These are phyloP conservation scores for Hypholoma sublateritium DNA, from an alignment of 768 basidiomycete species.

Conservation along the genomic window DNA sequence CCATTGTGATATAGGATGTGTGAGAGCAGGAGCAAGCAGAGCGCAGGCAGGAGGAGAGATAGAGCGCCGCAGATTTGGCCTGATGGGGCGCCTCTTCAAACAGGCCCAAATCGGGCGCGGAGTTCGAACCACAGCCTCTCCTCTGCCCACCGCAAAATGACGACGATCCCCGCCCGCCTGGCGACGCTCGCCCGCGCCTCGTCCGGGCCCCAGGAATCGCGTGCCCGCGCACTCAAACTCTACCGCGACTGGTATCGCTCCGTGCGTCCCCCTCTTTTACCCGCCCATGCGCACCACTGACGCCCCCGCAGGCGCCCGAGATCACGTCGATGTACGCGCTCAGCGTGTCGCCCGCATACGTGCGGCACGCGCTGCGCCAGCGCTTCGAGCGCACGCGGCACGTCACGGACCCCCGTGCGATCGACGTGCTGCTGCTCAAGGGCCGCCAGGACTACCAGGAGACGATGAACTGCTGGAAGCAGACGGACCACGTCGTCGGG, in stretches of 20 bases:
- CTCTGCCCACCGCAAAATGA: conserved; percentile 30
- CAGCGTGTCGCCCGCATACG: conserved; percentile 70
- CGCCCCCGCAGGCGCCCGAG: conserved; percentile 75
- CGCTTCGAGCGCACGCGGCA: conserved; percentile 85
- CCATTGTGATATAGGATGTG: conserved; percentile 33
- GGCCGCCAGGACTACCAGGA: conserved; percentile 89
- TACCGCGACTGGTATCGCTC: conserved; percentile 95
- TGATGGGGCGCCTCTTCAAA: conserved; percentile 7
- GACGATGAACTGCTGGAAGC: conserved; percentile 93
- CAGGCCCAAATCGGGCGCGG: conserved; percentile 20
- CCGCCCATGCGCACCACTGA: background rate
- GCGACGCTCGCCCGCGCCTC: conserved; percentile 71
- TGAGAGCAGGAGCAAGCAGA: conserved; percentile 1
- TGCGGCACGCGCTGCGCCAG: conserved; percentile 82
- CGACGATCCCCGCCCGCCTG: conserved; percentile 88
- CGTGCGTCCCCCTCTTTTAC: conserved; percentile 46
- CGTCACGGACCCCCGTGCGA: conserved; percentile 75
- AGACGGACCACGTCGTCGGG: conserved; percentile 77
- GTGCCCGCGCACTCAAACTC: conserved; percentile 66
- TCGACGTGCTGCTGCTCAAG: conserved; percentile 88
- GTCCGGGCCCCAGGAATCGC: conserved; percentile 54
- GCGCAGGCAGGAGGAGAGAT: conserved; percentile 12
- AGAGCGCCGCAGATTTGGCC: conserved; percentile 4
- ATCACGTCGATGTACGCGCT: conserved; percentile 82
- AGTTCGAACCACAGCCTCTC: conserved; percentile 23